Conservation (phyloP, 1,284 basidiomycete species). For the Rhodofomes roseus region DNA sequence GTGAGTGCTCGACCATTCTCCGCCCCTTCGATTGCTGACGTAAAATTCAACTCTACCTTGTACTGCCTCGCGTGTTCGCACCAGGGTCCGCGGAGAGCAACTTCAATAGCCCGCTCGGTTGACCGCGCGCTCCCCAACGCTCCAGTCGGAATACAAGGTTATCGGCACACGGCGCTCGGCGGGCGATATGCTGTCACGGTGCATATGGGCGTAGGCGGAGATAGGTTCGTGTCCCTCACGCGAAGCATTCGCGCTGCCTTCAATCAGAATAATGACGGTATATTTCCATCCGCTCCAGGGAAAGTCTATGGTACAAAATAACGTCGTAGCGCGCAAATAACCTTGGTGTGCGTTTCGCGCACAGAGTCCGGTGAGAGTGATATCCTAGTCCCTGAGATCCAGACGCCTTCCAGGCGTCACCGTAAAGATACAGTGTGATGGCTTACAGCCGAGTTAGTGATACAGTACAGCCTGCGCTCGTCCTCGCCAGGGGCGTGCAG, state of each 20-base stretch:
- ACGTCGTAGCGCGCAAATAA: constrained; percentile 6
- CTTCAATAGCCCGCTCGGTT: not conserved
- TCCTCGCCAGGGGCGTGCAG: not conserved
- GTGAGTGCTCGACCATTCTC: not conserved
- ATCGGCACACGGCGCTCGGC: constrained; percentile 1
- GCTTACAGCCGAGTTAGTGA: not conserved
- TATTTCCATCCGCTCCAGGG: constrained; percentile 1
- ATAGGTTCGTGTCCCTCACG: not conserved
- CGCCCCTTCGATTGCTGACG: not conserved
- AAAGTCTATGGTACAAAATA: constrained; percentile 7
- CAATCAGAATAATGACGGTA: constrained; percentile 1
- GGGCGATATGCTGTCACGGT: not conserved
- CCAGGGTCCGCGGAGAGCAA: not conserved
- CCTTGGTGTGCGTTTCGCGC: constrained; percentile 3
- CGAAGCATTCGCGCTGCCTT: not conserved
- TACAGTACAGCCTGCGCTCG: not conserved
- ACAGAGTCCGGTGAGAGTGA: constrained; percentile 3
- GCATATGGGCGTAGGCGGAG: constrained; percentile 1
- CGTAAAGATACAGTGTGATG: constrained; percentile 1
- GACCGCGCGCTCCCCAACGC: not conserved
- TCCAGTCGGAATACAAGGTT: not conserved
- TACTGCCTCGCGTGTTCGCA: constrained; percentile 1
- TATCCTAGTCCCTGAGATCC: not conserved
- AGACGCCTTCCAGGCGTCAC: constrained; percentile 2
- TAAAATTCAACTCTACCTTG: constrained; percentile 1